These are phyloP conservation scores for Colletotrichum sp. DNA, from an alignment of 2,329 filamentous ascomycete genomes.

Conservation along the genomic window DNA sequence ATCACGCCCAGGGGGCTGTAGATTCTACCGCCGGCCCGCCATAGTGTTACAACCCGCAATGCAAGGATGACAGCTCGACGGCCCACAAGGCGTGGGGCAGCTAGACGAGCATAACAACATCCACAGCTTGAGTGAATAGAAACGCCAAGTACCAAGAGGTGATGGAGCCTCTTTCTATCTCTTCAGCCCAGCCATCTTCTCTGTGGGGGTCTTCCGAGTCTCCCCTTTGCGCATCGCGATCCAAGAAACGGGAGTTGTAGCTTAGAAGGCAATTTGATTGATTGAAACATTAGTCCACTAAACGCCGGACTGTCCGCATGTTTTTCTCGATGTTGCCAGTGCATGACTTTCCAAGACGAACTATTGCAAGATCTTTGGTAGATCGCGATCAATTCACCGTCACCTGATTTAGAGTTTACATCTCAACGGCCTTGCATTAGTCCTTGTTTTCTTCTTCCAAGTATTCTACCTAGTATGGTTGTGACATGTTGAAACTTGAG, in stretches of 20 bases:
- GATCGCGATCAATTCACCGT: neutral
- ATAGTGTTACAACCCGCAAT: neutral
- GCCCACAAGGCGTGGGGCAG: neutral
- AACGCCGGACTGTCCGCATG: neutral
- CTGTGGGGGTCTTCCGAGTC: neutral
- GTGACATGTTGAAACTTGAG: neutral
- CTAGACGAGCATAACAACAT: neutral
- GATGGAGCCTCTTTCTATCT: neutral
- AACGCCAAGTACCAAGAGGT: neutral
- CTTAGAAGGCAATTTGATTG: neutral
- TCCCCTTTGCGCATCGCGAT: neutral
- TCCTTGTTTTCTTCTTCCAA: neutral
- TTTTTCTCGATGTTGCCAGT: neutral
- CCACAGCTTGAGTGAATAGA: neutral
- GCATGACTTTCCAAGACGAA: neutral
- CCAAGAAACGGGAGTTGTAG: neutral
- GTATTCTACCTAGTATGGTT: neutral
- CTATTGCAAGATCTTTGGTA: neutral
- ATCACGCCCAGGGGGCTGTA: neutral
- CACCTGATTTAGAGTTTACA: neutral
- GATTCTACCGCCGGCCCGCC: neutral
- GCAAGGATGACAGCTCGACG: neutral
- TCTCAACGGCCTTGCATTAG: neutral
- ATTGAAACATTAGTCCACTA: neutral
- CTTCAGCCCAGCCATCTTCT: neutral